Evolutionary conservation across 78 protist genomes (phyloP).

Genomic region (Mantamonas sphyraenae): DNA sequence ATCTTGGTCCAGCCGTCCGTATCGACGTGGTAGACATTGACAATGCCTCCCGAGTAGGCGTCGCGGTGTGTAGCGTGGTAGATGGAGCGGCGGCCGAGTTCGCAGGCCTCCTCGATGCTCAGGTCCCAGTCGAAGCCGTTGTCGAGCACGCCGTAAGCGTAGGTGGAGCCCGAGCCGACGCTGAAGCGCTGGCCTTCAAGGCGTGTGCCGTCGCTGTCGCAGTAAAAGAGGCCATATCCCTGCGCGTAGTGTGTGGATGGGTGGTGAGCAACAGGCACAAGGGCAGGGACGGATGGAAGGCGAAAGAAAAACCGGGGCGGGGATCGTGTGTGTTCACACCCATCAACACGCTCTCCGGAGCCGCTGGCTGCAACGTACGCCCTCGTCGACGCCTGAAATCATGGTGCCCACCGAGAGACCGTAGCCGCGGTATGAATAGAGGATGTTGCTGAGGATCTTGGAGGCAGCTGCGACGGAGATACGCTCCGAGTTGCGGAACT

Average conservation of each 20-base stretch:
- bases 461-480: conserved; percentile 99
- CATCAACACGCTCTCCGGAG: too few species aligned
- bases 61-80: conserved; percentile 97
- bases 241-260: background rate
- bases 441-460: conserved; percentile 90
- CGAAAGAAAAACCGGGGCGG: too few species aligned
- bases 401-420: conserved; percentile 99
- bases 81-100: conserved; percentile 93
- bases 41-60: conserved; percentile 91
- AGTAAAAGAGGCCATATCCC: conserved; percentile 92
- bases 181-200: conserved; percentile 78
- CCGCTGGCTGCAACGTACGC: too few species aligned
- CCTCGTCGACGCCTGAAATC: conserved; percentile 98
- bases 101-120: conserved; percentile 83
- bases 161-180: conserved; percentile 98
- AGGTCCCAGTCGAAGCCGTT: conserved; percentile 70
- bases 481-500: conserved; percentile 83
- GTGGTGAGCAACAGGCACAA: background rate
- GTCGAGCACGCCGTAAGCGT: conserved; percentile 99
- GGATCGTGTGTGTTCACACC: too few species aligned
- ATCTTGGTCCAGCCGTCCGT: conserved; percentile 49
- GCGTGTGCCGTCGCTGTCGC: conserved; percentile 96
- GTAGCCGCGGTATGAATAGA: conserved; percentile 81
- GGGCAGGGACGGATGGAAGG: background rate
- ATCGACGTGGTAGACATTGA: conserved; percentile 43